These are phyloP conservation scores for Venturia asperata DNA, from an alignment of 2,329 filamentous ascomycete genomes.

Conservation along the genomic window DNA sequence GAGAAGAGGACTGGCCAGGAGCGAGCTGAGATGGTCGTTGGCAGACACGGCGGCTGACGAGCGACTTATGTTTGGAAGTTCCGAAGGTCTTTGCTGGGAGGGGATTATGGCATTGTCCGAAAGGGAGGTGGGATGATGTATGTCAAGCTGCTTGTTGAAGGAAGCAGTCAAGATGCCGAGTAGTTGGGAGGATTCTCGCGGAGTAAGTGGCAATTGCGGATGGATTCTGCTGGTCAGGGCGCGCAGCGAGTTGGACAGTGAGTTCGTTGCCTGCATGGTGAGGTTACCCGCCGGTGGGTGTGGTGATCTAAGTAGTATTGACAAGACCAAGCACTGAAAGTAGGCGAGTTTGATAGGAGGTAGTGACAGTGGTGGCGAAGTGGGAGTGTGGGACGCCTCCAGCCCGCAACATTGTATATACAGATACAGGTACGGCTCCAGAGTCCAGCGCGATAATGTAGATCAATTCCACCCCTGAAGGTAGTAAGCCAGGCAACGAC, in stretches of 20 bases:
- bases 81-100: not conserved
- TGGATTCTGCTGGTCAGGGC: conserved; percentile 49
- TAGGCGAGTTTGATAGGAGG: not conserved
- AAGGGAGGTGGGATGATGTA: conserved; percentile 41
- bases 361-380: not conserved
- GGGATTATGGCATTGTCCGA: not conserved
- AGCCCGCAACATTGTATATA: not conserved
- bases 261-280: conserved; percentile 46
- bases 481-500: not conserved
- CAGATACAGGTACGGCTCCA: not conserved
- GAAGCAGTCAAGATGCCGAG: conserved; percentile 55
- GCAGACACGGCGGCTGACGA: not conserved
- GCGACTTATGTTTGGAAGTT: not conserved
- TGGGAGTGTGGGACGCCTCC: not conserved
- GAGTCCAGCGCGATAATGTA: not conserved
- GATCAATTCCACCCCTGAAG: not conserved
- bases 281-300: conserved; percentile 18
- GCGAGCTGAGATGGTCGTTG: conserved; percentile 12
- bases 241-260: conserved; percentile 37
- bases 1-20: conserved; percentile 15
- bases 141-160: conserved; percentile 57
- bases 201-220: conserved; percentile 46
- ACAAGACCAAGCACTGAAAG: not conserved
- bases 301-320: too few species aligned
- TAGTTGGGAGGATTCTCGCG: conserved; percentile 52